Base-by-base conservation (phyloP, 202 grass and related monocot species). In the Cymbopogon flexuosus region DNA sequence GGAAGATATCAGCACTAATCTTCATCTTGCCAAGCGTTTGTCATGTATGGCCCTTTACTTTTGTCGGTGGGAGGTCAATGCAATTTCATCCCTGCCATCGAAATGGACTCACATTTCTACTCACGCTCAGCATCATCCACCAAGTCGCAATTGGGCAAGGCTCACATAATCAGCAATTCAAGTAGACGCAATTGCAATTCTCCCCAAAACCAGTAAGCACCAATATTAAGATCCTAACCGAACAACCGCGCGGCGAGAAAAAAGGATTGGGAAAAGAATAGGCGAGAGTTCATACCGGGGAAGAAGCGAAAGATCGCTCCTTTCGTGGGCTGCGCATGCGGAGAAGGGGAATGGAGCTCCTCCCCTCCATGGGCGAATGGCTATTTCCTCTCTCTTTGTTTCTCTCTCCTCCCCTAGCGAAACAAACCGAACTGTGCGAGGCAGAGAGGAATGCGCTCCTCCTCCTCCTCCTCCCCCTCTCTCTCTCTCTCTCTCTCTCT, bases 371-470 rank as follows among this genome's bases (percentile, higher is more conserved):
- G 49, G 35, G 67, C 16, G 34, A 71, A 85, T 77, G 81, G 33
- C 54, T 80, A 80, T 80, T 43, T 29, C 6, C 70, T 69, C 63
- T 30, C 62, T 33, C 70, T 10, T 7, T 14, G 14, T 81, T 14
- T 77, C 81, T 80, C 80, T 42, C 65, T 61, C 75, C 41, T 54
- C 8, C 15, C 76, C 10, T 47, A 30, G 35, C 63, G 41, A 65
- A 72, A 77, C 72, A 36, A 64, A 88, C 76, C 47, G 39, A 76
- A 65, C 65, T 19, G 43, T 57, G 81, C 34, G 34, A 23, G 29
- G 19, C 2, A 47, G 84, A 77, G 82, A 81, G 78, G 64, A 83
- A 79, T 15, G 15, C 75, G 88, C 75, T 83, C 83, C 56, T 83
- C 87, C 87, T 60, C 77, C 27, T 27, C 27, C 10, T 37, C 3